Conservation (phyloP, 371 early-diverging fungal species). For the Chytridium lagenaria region DNA sequence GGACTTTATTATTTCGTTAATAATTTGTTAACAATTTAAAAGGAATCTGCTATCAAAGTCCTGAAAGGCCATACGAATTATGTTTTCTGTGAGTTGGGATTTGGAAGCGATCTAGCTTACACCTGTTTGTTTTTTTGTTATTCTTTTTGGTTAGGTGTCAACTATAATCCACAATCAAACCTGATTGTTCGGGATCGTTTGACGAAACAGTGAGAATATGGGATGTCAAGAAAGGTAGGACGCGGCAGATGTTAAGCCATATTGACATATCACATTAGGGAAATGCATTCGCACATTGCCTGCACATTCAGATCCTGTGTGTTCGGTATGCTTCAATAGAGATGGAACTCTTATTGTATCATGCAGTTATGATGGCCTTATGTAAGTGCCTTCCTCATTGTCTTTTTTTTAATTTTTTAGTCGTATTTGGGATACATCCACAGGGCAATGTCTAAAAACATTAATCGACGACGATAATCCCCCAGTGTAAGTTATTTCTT, state of each 20-base stretch:
- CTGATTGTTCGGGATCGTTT: constrained; percentile 96
- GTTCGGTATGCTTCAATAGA: constrained; percentile 93
- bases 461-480: constrained; percentile 93
- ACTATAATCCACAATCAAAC: constrained; percentile 92
- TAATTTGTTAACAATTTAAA: background rate
- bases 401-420: constrained; percentile 50
- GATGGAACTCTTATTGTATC: constrained; percentile 97
- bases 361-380: constrained; percentile 92
- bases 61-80: constrained; percentile 93
- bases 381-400: constrained; percentile 65
- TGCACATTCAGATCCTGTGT: constrained; percentile 96
- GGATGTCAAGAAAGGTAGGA: constrained; percentile 89
- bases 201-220: constrained; percentile 97
- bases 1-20: constrained; percentile 19
- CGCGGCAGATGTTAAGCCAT: constrained; percentile 23
- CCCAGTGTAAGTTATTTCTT: constrained; percentile 72
- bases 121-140: background rate
- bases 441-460: constrained; percentile 96
- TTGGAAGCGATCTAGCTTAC: background rate
- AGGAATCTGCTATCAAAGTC: constrained; percentile 78
- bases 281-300: constrained; percentile 89
- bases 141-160: constrained; percentile 63
- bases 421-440: constrained; percentile 96
- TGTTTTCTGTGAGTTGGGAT: constrained; percentile 71
- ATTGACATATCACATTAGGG: constrained; percentile 28